Percentiles rank a stretch among this genome's conserved stretches.
phyloP scores from a whole-genome alignment of 768 basidiomycete species.

The Macrocybe gigantea region DNA sequence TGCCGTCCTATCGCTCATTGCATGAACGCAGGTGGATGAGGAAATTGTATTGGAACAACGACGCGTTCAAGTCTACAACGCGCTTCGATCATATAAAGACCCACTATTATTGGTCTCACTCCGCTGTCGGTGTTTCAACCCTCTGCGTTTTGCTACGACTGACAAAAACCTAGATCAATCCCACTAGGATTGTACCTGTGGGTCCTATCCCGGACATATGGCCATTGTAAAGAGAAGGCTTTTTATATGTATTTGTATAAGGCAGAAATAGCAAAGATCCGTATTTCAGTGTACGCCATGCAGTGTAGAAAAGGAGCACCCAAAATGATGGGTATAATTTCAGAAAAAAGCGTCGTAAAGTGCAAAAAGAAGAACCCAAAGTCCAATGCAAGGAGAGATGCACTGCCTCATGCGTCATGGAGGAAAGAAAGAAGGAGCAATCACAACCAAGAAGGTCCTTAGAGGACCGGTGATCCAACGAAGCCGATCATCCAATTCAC shows the following conservation, averaged over 20 bases:
- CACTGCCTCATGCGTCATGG: neutral
- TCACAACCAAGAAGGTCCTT: no score
- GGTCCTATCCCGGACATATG: constrained; percentile 70
- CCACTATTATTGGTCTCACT: constrained; percentile 65
- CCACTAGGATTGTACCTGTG: constrained; percentile 65
- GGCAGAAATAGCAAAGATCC: constrained; percentile 1
- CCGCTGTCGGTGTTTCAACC: constrained; percentile 23
- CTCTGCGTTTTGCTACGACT: constrained; percentile 1
- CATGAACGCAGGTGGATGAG: constrained; percentile 58
- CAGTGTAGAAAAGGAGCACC: no score
- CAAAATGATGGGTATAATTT: no score
- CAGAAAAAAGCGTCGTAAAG: neutral
- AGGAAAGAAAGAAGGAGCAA: neutral
- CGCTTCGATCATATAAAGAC: constrained; percentile 87
- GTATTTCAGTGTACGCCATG: no score
- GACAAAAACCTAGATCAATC: constrained; percentile 56
- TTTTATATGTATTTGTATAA: neutral
- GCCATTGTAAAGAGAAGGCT: constrained; percentile 34
- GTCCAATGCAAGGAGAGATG: neutral
- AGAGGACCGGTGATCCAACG: no score
- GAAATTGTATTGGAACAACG: constrained; percentile 86
- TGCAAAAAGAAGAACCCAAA: neutral
- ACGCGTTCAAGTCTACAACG: constrained; percentile 83
- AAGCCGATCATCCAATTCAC: no score
- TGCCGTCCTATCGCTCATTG: neutral